Evolutionary conservation across 768 basidiomycete species (phyloP), one percentile per base, ranked within the genome.

Genomic region (Gautieria morchelliformis): DNA sequence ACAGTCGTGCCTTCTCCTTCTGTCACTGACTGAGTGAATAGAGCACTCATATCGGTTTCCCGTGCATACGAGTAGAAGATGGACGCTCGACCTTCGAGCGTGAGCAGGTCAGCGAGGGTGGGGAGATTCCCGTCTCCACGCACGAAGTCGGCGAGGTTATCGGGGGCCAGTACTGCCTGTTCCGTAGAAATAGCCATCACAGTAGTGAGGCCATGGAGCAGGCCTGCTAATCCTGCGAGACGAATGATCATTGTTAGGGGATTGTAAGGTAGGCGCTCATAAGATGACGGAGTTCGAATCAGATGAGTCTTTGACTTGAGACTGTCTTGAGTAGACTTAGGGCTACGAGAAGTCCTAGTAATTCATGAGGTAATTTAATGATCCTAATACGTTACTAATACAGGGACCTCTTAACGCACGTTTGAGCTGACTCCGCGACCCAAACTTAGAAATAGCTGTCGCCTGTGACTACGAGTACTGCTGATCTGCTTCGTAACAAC

Each of bases 61-160:
- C 89, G 78, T 4, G 87, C 85, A 66, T 92, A 92, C 0, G 85
- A 82, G 67, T 83, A 90, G 75, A 89, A 93, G 52, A 93, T 92
- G 41, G 88, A 91, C 9, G 81, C 79, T 0, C 81, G 79, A 1
- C 79, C 64, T 63, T 90, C 83, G 65, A 93, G 82, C 11, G 89
- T 91, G 62, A 93, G 78, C 42, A 89, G 71, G 70, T 92, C 90
- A 5, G 84, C 77, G 35, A 93, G 72, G 1, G 79, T 80, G 14
- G 87, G 87, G 12, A 57, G 39, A 20, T 48, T 37, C 3, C 58
- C 52, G 42, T 41, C 32, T 19, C 32, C n/a, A 6, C 49, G 47
- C 12, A 58, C 53, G 14, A 40, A 32, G 12, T 32, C 19, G 32
- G 54, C 44, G 30, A 30, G n/a, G 41, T 24, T 22, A 22, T 47